Evolutionary conservation across 768 basidiomycete species (phyloP).

Genomic region (Lyophyllum shimeji): DNA sequence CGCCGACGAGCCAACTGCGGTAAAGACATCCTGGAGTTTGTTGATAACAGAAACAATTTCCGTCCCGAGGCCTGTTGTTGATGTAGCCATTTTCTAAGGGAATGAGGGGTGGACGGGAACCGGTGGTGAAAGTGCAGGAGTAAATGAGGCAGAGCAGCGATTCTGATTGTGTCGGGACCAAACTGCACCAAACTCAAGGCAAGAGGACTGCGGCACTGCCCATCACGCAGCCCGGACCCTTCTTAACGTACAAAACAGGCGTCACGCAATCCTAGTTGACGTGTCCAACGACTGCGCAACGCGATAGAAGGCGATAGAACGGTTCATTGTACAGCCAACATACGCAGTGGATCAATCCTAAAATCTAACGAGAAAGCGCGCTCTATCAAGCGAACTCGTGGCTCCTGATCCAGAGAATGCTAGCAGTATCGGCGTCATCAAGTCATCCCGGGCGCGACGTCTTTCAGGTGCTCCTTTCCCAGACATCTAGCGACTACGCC

Average conservation of each 20-base stretch:
- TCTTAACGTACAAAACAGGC: background rate
- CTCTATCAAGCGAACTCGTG: too few species aligned
- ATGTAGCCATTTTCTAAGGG: slow-evolving; percentile 47
- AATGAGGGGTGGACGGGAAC: slow-evolving; percentile 16
- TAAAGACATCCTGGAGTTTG: slow-evolving; percentile 91
- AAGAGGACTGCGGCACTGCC: background rate
- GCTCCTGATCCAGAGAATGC: background rate
- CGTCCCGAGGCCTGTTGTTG: slow-evolving; percentile 67
- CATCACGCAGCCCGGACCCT: background rate
- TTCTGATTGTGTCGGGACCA: slow-evolving; percentile 15
- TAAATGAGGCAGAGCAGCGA: slow-evolving; percentile 11
- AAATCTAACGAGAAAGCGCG: too few species aligned
- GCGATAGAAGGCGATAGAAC: too few species aligned
- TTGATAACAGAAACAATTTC: slow-evolving; percentile 83
- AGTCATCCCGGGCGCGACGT: background rate
- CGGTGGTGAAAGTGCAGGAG: slow-evolving; percentile 15
- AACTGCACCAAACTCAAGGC: slow-evolving; percentile 18
- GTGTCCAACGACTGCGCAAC: background rate
- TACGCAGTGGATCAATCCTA: too few species aligned
- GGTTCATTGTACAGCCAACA: too few species aligned
- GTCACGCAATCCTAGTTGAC: background rate
- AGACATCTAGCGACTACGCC: slow-evolving; percentile 18
- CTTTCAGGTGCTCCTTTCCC: slow-evolving; percentile 21
- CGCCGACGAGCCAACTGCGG: slow-evolving; percentile 75
- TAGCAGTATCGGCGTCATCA: background rate